phyloP scores from a whole-genome alignment of 2,329 filamentous ascomycete species.

The Chaetomium olivaceum region DNA sequence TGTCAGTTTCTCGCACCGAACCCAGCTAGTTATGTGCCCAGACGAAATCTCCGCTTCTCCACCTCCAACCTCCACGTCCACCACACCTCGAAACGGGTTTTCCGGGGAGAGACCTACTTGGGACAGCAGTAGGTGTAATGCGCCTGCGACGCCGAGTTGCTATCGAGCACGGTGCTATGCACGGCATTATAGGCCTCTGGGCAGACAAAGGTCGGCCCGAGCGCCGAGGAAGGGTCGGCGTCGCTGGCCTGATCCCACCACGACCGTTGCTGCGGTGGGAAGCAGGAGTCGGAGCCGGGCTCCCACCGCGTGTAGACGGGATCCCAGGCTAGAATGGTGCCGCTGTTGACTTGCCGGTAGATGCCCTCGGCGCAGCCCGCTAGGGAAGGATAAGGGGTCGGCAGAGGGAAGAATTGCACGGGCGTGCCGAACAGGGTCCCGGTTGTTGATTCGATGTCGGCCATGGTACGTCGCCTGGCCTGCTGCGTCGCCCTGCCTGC shows the following conservation, averaged over 20 bases:
- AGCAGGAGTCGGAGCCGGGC: neutral
- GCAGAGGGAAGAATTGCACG: neutral
- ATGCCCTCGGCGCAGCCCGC: neutral
- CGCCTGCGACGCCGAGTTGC: neutral
- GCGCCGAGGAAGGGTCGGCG: neutral
- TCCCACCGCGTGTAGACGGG: neutral
- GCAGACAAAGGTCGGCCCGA: conserved; percentile 9
- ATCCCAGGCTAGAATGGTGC: neutral
- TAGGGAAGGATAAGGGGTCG: neutral
- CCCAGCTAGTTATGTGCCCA: no score
- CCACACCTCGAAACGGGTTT: neutral
- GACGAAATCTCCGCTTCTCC: no score
- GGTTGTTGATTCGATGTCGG: neutral
- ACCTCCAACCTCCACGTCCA: no score
- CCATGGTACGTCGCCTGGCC: neutral
- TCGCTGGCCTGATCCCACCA: neutral
- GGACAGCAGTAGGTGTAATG: conserved; percentile 10
- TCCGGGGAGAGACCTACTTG: neutral
- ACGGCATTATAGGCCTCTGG: neutral
- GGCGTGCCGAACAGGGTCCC: neutral
- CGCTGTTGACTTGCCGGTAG: neutral
- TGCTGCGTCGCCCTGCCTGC: no score
- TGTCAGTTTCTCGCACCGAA: neutral
- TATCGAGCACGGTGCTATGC: neutral
- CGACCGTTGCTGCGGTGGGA: neutral